phyloP scores from a whole-genome alignment of 176 grass and related monocot species.

The Metroxylon sagu region DNA sequence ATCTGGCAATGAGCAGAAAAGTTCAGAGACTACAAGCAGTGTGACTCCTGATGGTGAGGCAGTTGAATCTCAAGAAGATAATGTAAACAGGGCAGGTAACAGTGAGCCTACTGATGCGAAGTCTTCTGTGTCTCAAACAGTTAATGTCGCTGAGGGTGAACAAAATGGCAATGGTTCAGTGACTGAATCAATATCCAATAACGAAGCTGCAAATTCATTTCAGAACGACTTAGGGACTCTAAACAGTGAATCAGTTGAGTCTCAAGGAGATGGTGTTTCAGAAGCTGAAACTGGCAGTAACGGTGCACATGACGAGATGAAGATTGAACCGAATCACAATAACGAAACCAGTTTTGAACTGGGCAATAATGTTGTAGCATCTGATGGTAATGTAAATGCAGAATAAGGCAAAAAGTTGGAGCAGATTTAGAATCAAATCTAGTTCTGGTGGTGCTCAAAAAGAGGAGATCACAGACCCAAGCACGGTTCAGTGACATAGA shows the following conservation, averaged over 20 bases:
- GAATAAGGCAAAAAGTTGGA: too few relatives aligned
- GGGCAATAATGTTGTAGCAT: neutral
- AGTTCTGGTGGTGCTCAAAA: too few relatives aligned
- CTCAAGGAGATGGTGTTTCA: slow-evolving; percentile 16
- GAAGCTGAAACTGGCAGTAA: slow-evolving; percentile 14
- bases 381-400: too few relatives aligned
- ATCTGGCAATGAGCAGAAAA: slow-evolving; percentile 21
- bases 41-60: neutral
- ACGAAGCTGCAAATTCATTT: slow-evolving; percentile 21
- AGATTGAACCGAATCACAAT: neutral
- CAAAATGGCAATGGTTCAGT: slow-evolving; percentile 23
- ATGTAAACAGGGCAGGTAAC: too few relatives aligned
- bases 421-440: too few relatives aligned
- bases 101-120: too few relatives aligned
- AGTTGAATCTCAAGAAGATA: slow-evolving; percentile 20
- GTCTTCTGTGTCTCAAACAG: too few relatives aligned
- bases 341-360: neutral
- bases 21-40: slow-evolving; percentile 9
- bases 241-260: slow-evolving; percentile 18
- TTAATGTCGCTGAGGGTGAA: neutral
- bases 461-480: too few relatives aligned
- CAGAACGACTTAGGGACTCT: slow-evolving; percentile 1
- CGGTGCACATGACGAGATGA: slow-evolving; percentile 21
- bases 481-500: too few relatives aligned
- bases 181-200: slow-evolving; percentile 10